Evolutionary conservation across 768 basidiomycete genomes (phyloP).

Genomic region (Suillus ampliporus): DNA sequence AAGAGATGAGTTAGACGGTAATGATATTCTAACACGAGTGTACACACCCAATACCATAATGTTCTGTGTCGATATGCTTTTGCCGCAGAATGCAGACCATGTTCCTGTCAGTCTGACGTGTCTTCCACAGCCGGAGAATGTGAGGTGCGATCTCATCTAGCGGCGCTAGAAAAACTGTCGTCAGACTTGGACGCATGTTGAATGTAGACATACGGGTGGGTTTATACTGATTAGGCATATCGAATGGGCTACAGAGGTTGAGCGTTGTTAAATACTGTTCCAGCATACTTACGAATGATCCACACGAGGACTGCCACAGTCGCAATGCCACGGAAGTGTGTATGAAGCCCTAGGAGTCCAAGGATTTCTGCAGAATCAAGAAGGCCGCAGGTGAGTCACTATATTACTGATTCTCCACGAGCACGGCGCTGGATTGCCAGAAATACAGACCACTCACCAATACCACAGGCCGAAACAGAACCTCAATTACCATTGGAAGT

Average conservation of each 20-base stretch:
- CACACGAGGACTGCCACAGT: background rate
- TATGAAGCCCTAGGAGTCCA: too few relatives aligned
- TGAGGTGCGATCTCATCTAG: background rate
- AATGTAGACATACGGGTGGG: background rate
- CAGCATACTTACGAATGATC: background rate
- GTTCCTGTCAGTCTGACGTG: background rate
- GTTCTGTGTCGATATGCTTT: background rate
- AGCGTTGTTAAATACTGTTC: background rate
- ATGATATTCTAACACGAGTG: background rate
- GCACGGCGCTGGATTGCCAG: constrained; percentile 12
- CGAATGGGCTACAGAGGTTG: background rate
- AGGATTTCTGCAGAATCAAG: too few relatives aligned
- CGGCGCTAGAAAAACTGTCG: background rate
- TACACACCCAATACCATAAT: constrained; percentile 5
- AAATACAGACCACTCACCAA: background rate
- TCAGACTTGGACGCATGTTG: background rate
- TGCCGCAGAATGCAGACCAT: background rate
- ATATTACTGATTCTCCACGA: background rate
- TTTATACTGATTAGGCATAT: constrained; percentile 11
- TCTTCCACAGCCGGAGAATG: background rate
- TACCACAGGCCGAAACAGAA: constrained; percentile 11
- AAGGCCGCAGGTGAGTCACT: too few relatives aligned
- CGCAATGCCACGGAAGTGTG: too few relatives aligned
- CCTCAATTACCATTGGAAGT: constrained; percentile 8
- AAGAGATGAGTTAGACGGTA: background rate